Evolutionary conservation across 2,329 filamentous ascomycete genomes (phyloP), one percentile per base, ranked within the genome.

Genomic region (Aspergillus nomiae): DNA sequence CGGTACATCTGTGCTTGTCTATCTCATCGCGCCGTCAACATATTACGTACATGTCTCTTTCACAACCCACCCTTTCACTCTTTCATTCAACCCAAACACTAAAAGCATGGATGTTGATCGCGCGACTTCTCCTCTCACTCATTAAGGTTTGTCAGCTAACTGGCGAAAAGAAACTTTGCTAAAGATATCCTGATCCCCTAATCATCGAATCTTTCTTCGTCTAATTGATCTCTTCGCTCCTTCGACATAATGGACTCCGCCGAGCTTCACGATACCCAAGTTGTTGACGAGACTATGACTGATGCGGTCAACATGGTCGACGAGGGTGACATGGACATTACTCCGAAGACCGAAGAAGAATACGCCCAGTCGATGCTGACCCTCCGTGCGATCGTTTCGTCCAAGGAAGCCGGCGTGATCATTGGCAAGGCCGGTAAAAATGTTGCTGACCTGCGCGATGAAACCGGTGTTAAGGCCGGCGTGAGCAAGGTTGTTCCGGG

Each of bases 381-480:
- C 65, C 88, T 99, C 67, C 92, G 95, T 77, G 95, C 95, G 72
- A 97, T 99, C 77, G 95, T 99, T 70, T 97, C 95, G 38, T 97
- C 95, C 78, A 98, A 98, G 84, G 95, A 99, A 82, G 95, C 95
- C 64, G 95, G 95, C 76, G 93, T 99, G 73, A 98, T 99, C 80
- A 99, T 99, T 79, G 95, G 95, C 80, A 99, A 99, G 83, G 93
- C 90, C 62, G 95, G 95, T 76, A 97, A 98, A 86, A 98, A 99
- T 75, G 95, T 99, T 60, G 95, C 95, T 55, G 94, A 98, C 75
- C 86, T 99, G 67, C 90, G 95, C 76, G 94, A 99, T 74, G 94
- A 98, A 83, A 99, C 95, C 69, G 95, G 94, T 64, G 95, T 99
- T 73, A 97, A 96, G 82, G 95, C 95, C 65, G 95, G 95, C 69